Percentiles rank a stretch among this genome's conserved stretches.
Evolutionary conservation across 441 rosid species (phyloP).

Genomic region (Hypseocharis bilobata): DNA sequence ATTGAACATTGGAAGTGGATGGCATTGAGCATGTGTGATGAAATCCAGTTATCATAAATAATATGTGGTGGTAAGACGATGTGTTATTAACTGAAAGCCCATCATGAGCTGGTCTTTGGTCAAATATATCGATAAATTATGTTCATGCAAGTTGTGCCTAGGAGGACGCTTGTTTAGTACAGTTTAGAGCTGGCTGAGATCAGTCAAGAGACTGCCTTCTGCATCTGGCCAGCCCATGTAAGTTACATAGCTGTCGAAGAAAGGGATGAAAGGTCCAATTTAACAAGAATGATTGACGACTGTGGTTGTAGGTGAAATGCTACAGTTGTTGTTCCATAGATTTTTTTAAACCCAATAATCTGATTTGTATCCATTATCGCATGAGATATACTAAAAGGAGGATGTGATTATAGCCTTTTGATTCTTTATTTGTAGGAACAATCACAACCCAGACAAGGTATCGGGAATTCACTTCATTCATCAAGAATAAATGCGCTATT

Average conservation of each 20-base stretch:
- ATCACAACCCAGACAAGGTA: constrained; percentile 18
- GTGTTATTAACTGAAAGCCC: no score
- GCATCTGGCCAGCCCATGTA: not conserved
- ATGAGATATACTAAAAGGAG: no score
- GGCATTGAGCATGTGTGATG: not conserved
- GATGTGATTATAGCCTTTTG: no score
- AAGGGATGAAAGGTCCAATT: not conserved
- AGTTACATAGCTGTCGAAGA: not conserved
- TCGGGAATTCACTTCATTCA: constrained; percentile 22
- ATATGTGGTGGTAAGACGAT: not conserved
- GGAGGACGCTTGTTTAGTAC: not conserved
- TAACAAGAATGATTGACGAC: not conserved
- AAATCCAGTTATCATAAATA: not conserved
- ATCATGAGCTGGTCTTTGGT: not conserved
- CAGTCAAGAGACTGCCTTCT: not conserved
- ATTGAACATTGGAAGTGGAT: no score
- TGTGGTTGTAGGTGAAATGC: no score
- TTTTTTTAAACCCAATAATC: no score
- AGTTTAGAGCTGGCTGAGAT: not conserved
- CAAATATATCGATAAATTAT: not conserved
- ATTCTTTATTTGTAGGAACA: constrained; percentile 33
- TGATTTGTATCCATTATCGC: no score
- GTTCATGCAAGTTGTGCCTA: not conserved
- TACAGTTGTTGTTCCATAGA: no score
- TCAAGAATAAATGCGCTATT: constrained; percentile 47